Evolutionary conservation across 2,329 filamentous ascomycete species (phyloP), one percentile per base, ranked within the genome.

Genomic region (Eurotiales sp.): DNA sequence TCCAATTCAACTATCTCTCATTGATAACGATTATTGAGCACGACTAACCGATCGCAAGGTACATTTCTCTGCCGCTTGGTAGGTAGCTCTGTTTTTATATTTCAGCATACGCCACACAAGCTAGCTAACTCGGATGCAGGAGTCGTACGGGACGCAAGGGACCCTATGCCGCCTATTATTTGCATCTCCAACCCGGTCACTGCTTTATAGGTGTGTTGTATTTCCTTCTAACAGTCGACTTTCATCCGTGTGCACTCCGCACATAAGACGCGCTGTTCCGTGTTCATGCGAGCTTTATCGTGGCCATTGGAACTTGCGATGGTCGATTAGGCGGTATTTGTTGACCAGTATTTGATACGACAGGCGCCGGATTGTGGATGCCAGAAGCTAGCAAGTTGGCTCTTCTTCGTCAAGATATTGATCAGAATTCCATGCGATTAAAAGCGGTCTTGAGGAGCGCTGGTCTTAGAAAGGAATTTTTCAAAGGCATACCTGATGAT

Each of bases 61-160:
- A 49, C 83, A 91, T 71, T 95, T 91, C 70, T 88, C 87, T 8
- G 90, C 87, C 32, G 88, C 88, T 21, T 95, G 88, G 84, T 83
- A 66, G 62, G 71, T 63, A 44, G n/a, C n/a, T n/a, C n/a, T n/a
- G n/a, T n/a, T n/a, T n/a, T n/a, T n/a, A n/a, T n/a, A n/a, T n/a
- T n/a, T n/a, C n/a, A n/a, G n/a, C n/a, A n/a, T n/a, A n/a, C n/a
- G n/a, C n/a, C n/a, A 17, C 41, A 49, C 56, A 46, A 54, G 56
- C 60, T 64, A 53, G 66, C 46, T 47, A 44, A 55, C 21, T 2
- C 21, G 21, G 14, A 39, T 40, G 40, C 56, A 81, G 79, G 83
- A 93, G 88, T 51, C 84, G 90, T 17, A 95, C 90, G 0, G 90
- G 90, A 17, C 81, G 87, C 50, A 95, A 96, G 70, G 89, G 89